These are phyloP conservation scores for Colletotrichum lindemuthianum DNA, from an alignment of 2,329 filamentous ascomycete genomes.

Conservation along the genomic window DNA sequence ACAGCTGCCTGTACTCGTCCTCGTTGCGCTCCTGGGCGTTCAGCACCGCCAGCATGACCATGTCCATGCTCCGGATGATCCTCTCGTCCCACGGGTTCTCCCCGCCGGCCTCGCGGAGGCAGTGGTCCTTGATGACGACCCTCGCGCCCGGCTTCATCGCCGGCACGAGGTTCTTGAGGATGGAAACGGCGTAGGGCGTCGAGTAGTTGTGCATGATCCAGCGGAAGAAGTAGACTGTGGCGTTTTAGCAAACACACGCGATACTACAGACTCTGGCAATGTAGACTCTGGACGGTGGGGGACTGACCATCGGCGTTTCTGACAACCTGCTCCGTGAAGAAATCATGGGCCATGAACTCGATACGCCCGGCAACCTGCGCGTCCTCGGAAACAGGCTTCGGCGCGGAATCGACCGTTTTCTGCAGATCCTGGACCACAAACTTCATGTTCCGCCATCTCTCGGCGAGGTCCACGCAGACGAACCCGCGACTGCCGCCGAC, in stretches of 20 bases:
- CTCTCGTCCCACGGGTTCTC: constrained; percentile 58
- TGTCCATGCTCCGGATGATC: constrained; percentile 60
- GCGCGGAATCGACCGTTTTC: constrained; percentile 35
- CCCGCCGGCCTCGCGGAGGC: constrained; percentile 50
- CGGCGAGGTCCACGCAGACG: constrained; percentile 64
- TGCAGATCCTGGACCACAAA: constrained; percentile 47
- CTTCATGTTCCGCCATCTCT: constrained; percentile 51
- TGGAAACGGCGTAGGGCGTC: constrained; percentile 45
- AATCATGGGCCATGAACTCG: constrained; percentile 36
- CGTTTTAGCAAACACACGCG: neutral
- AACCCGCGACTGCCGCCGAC: constrained; percentile 69
- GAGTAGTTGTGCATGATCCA: constrained; percentile 59
- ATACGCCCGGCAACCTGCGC: constrained; percentile 31
- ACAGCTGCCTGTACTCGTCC: constrained; percentile 57
- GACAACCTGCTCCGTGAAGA: constrained; percentile 37
- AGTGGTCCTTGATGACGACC: constrained; percentile 42
- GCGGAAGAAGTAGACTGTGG: constrained; percentile 56
- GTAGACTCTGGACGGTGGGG: no score
- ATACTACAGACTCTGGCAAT: neutral
- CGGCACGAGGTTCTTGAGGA: constrained; percentile 47
- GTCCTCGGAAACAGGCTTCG: constrained; percentile 31
- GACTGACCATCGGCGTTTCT: constrained; percentile 42
- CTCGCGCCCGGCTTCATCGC: constrained; percentile 49
- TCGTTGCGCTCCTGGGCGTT: constrained; percentile 63
- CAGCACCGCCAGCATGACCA: constrained; percentile 61